A percentile compares a stretch with the other conserved stretches of the same genome.
Conservation (phyloP, 164 flowering plant species). For the Hamamelis virginiana region DNA sequence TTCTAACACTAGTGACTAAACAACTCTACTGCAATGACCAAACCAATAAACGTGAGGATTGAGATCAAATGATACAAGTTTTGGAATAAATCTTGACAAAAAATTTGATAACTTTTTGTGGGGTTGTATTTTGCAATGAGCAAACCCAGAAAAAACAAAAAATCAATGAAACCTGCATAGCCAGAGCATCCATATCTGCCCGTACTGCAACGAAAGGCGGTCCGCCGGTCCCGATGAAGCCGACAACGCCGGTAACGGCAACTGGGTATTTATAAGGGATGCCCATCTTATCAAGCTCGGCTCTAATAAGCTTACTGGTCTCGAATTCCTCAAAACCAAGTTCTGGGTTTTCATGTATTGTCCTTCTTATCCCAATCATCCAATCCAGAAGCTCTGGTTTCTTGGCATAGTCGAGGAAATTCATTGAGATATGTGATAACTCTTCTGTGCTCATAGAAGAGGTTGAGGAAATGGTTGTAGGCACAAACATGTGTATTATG, state of each 20-base stretch:
- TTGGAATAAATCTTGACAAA: too few species aligned
- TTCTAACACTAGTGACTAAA: too few species aligned
- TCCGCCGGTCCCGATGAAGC: slow-evolving; percentile 33
- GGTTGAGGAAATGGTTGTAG: slow-evolving; percentile 5
- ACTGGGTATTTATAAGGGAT: slow-evolving; percentile 35
- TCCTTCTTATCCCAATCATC: slow-evolving; percentile 41
- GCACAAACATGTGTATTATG: slow-evolving; percentile 1
- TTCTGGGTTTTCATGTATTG: slow-evolving; percentile 46
- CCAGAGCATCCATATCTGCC: slow-evolving; percentile 54
- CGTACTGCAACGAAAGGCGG: slow-evolving; percentile 41
- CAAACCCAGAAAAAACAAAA: too few species aligned
- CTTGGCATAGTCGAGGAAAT: slow-evolving; percentile 23
- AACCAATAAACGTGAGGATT: too few species aligned
- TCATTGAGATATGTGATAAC: slow-evolving; percentile 12
- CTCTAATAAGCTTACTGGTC: slow-evolving; percentile 41
- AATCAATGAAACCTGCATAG: slow-evolving; percentile 31
- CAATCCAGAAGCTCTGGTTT: slow-evolving; percentile 29
- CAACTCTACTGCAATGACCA: too few species aligned
- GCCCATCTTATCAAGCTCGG: slow-evolving; percentile 39
- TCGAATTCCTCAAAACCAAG: slow-evolving; percentile 44
- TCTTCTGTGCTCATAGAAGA: slow-evolving; percentile 1
- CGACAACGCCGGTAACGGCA: slow-evolving; percentile 46
- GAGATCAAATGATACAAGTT: too few species aligned
- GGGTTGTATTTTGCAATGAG: too few species aligned
- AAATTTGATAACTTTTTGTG: too few species aligned